Evolutionary conservation across 345 rosid species (phyloP).

Genomic region (Adansonia digitata): DNA sequence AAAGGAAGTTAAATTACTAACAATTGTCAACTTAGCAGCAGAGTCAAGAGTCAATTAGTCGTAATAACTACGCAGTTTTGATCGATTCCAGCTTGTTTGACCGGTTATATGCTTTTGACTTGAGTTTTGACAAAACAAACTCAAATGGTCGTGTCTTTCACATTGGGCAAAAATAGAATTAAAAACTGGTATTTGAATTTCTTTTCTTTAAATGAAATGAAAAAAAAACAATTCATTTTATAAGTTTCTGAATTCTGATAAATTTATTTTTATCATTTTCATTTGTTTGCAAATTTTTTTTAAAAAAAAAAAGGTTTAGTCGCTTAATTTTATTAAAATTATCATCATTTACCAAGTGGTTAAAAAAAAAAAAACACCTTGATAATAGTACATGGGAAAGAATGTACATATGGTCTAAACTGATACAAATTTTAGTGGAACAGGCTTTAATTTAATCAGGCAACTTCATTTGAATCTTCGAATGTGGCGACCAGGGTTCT

Average conservation of each 20-base stretch:
- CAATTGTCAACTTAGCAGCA: background rate
- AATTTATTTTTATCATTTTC: too few relatives aligned
- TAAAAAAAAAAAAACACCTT: too few relatives aligned
- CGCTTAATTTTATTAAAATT: too few relatives aligned
- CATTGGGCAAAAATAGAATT: too few relatives aligned
- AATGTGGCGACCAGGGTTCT: background rate
- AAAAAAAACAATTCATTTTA: too few relatives aligned
- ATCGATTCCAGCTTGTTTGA: background rate
- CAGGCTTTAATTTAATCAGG: background rate
- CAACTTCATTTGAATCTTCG: background rate
- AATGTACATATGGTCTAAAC: slow-evolving; percentile 8
- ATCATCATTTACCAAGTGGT: too few relatives aligned
- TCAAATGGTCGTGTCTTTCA: too few relatives aligned
- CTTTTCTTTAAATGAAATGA: too few relatives aligned
- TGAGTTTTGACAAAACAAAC: background rate
- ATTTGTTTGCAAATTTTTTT: too few relatives aligned
- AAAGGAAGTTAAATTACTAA: background rate
- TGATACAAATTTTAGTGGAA: background rate
- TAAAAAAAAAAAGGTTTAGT: too few relatives aligned
- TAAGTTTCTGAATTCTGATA: too few relatives aligned
- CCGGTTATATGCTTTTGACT: background rate
- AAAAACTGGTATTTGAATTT: too few relatives aligned
- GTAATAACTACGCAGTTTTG: background rate
- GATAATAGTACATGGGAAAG: background rate
- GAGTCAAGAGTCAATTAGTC: background rate